Conservation (phyloP, 2,329 filamentous ascomycete species). For the Trichoderma sp. region DNA sequence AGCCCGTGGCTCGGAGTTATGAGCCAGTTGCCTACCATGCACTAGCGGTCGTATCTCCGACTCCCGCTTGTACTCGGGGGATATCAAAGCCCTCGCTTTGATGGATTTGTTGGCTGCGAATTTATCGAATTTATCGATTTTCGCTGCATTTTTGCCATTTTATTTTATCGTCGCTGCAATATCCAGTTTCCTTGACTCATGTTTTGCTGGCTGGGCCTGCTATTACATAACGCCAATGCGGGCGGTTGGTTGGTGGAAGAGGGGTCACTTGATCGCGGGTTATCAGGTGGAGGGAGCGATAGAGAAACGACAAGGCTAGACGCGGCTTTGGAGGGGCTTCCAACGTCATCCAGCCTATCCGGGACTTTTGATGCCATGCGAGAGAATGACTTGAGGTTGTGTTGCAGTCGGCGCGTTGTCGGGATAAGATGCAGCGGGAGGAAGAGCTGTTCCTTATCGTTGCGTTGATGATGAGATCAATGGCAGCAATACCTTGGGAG, state of each 20-base stretch:
- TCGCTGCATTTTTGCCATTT: background rate
- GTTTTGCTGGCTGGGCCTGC: conserved; percentile 10
- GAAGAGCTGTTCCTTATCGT: background rate
- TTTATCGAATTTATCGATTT: conserved; percentile 25
- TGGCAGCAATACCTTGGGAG: background rate
- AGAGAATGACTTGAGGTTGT: background rate
- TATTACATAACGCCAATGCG: conserved; percentile 25
- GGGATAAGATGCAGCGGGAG: background rate
- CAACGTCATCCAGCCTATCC: conserved; percentile 17
- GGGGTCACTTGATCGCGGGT: conserved; percentile 18
- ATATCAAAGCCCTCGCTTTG: conserved; percentile 4
- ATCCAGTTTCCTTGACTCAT: conserved; percentile 26
- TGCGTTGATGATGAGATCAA: background rate
- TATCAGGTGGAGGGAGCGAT: conserved; percentile 22
- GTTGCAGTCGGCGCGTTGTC: background rate
- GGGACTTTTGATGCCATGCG: background rate
- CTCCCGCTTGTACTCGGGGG: conserved; percentile 22
- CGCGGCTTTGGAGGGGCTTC: conserved; percentile 16
- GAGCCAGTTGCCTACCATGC: conserved; percentile 23
- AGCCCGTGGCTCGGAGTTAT: conserved; percentile 24
- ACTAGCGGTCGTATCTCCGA: conserved; percentile 26
- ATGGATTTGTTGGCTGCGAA: conserved; percentile 2
- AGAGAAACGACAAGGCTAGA: conserved; percentile 14
- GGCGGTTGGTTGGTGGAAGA: conserved; percentile 6
- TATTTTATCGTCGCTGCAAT: conserved; percentile 4